A percentile compares a stretch with the other conserved stretches of the same genome.
Conservation (phyloP, 257 asterid species). For the Osmanthus fragrans region DNA sequence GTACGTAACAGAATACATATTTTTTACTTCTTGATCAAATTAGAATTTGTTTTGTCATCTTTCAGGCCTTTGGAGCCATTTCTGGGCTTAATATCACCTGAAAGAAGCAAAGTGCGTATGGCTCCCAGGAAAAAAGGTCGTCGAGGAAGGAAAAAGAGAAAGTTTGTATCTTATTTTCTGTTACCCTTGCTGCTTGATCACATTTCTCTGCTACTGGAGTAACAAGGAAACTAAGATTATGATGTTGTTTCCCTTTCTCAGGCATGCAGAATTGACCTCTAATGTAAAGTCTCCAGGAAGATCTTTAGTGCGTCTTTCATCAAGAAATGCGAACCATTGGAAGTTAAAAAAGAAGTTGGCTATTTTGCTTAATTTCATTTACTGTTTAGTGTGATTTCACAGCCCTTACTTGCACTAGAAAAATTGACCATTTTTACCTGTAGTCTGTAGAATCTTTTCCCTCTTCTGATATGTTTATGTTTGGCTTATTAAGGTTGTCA, state of each 20-base stretch:
- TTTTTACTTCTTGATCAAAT: neutral
- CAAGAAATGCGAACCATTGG: slow-evolving; percentile 48
- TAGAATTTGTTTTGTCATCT: slow-evolving; percentile 11
- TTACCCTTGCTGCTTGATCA: slow-evolving; percentile 20
- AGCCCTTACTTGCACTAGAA: neutral
- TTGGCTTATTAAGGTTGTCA: slow-evolving; percentile 43
- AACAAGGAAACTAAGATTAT: slow-evolving; percentile 11
- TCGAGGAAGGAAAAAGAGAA: slow-evolving; percentile 76
- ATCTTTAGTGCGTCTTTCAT: slow-evolving; percentile 38
- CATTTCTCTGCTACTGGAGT: slow-evolving; percentile 4
- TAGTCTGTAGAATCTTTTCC: neutral
- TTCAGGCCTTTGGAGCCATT: slow-evolving; percentile 62
- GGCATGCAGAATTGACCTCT: slow-evolving; percentile 51
- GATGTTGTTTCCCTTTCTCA: slow-evolving; percentile 32
- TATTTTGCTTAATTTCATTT: slow-evolving; percentile 25
- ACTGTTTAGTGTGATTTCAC: slow-evolving; percentile 12
- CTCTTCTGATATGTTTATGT: slow-evolving; percentile 26
- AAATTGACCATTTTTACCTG: neutral
- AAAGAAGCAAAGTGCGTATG: slow-evolving; percentile 40
- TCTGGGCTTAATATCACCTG: slow-evolving; percentile 43
- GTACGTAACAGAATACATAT: neutral
- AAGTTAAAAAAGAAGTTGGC: slow-evolving; percentile 51
- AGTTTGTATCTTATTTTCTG: slow-evolving; percentile 51
- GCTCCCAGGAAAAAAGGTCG: slow-evolving; percentile 46
- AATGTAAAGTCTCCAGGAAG: slow-evolving; percentile 37